A percentile compares a stretch with the other conserved stretches of the same genome.
These are phyloP conservation scores for Panicum virgatum DNA, from an alignment of 202 grass and related monocot genomes.

Conservation along the genomic window DNA sequence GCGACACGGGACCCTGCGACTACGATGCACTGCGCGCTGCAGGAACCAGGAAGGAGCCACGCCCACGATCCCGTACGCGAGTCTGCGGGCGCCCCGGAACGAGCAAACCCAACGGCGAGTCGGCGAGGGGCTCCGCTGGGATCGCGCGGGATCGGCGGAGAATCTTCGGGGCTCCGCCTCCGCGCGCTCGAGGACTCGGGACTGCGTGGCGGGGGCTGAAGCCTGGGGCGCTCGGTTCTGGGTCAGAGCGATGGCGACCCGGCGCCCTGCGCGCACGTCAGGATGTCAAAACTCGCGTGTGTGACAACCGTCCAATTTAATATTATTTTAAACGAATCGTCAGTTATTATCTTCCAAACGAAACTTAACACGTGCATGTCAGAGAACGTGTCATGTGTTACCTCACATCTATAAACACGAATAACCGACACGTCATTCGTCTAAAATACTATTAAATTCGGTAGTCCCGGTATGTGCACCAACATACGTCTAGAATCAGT, in stretches of 20 bases:
- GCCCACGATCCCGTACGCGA: not conserved
- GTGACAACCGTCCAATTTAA: too few relatives aligned
- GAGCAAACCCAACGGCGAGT: not conserved
- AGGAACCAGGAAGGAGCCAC: not conserved
- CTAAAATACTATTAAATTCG: too few relatives aligned
- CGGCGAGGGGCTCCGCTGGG: not conserved
- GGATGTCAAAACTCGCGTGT: constrained; percentile 32
- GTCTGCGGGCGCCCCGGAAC: constrained; percentile 31
- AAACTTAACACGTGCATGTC: too few relatives aligned
- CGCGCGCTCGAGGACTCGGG: not conserved
- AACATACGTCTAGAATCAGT: too few relatives aligned
- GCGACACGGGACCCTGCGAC: not conserved
- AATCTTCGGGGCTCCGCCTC: constrained; percentile 18
- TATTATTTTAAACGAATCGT: too few relatives aligned
- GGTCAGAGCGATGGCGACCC: not conserved
- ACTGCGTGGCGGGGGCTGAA: not conserved
- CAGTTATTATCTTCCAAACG: too few relatives aligned
- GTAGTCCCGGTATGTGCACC: too few relatives aligned
- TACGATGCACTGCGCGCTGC: not conserved
- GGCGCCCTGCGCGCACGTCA: not conserved
- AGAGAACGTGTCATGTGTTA: too few relatives aligned
- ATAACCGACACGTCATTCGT: too few relatives aligned
- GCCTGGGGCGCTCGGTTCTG: too few relatives aligned
- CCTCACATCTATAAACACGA: too few relatives aligned
- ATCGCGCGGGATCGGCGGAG: not conserved